Base-by-base conservation (phyloP, 371 early-diverging fungal genomes). In the Syncephalastrum contaminatum region DNA sequence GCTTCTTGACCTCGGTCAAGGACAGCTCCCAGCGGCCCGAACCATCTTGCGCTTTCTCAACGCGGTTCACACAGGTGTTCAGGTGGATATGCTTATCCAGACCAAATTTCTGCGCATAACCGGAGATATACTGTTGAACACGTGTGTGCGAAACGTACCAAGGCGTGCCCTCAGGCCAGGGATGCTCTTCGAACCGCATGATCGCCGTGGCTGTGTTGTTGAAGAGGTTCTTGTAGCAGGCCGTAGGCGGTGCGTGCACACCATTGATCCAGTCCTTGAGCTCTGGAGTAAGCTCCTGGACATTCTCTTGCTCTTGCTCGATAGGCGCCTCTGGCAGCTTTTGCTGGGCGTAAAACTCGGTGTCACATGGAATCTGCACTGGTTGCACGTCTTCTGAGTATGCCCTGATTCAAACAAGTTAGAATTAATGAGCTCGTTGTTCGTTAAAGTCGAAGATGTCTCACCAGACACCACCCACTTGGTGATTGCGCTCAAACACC, bases 381-480 rank as follows among this genome's bases (percentile, higher is more conserved):
- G 20, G 36, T 51, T 51, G 27, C 49, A 58, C 19, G 56, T 54
- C 63, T 59, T 62, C 16, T 16, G 36, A 13, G 39, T 15, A 41
- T 19, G 58, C 51, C 51, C 51, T 51, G 36, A 16, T 14, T 14
- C 4, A 12, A 48, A 12, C 16, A 7, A 20, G 5, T 3, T 21
- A 14, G 15, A n/a, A 47, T 8, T 3, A 20, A 22, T 24, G 20
- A 48, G 49, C 25, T 49, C 19, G 18, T 20, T 19, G 21, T 16
- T 24, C 25, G 2, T 43, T 43, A 53, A 12, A 40, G 1, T 21
- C 10, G 41, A 16, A 36, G 0, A 18, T 14, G 16, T 16, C 54
- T 43, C 62, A 69, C 75, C 75, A 75, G 19, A 64, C 61, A 2
- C 75, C 75, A 21, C 75, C 75, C 10, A 71, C 49, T 4, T 50